Evolutionary conservation across 2,329 filamentous ascomycete species (phyloP).

Genomic region (Exophiala calicioides): DNA sequence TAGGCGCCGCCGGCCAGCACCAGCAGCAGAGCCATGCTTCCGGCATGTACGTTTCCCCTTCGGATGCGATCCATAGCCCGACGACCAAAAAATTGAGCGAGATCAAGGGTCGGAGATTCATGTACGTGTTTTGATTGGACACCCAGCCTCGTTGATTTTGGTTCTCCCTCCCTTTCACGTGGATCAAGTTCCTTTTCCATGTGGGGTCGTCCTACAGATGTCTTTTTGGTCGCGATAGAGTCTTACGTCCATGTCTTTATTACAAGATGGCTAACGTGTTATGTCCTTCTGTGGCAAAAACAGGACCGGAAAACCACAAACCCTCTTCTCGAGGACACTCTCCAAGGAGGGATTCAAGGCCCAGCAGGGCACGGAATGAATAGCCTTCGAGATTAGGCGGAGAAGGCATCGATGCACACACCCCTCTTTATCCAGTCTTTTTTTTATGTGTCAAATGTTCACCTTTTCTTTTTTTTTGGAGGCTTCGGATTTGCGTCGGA

Average conservation of each 20-base stretch:
- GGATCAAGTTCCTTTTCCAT: neutral
- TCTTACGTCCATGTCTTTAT: too few species aligned
- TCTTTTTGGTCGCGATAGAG: too few species aligned
- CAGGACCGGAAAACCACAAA: slow-evolving; percentile 39
- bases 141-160: neutral
- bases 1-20: too few species aligned
- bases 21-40: neutral
- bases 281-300: slow-evolving; percentile 35
- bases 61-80: slow-evolving; percentile 52
- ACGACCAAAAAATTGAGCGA: slow-evolving; percentile 53
- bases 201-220: too few species aligned
- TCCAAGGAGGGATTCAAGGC: slow-evolving; percentile 40
- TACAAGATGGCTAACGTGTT: slow-evolving; percentile 19
- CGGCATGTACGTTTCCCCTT: slow-evolving; percentile 49
- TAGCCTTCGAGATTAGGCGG: neutral
- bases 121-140: slow-evolving; percentile 15
- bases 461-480: too few species aligned
- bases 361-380: too few species aligned
- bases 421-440: too few species aligned
- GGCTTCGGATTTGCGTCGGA: too few species aligned
- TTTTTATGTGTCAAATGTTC: too few species aligned
- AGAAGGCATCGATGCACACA: too few species aligned
- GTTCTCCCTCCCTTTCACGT: neutral
- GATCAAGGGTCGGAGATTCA: slow-evolving; percentile 52
- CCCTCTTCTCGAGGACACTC: slow-evolving; percentile 47